Evolutionary conservation across 805 yeast genomes (phyloP).

Genomic region (Grigorovia humatica): DNA sequence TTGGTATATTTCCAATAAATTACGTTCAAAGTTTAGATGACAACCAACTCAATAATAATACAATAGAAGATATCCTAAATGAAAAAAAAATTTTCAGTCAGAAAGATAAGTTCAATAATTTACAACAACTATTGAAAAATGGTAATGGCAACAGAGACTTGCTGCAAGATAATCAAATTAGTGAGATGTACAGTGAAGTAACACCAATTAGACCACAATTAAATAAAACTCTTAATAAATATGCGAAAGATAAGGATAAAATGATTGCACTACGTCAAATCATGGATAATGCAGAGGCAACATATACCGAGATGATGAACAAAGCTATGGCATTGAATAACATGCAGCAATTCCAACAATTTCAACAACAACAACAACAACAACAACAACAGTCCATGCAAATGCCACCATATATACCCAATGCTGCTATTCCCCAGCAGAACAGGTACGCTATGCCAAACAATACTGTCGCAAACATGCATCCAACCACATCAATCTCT

Average conservation of each 20-base stretch:
- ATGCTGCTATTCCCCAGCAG: neutral
- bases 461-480: neutral
- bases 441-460: neutral
- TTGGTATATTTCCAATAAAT: conserved; percentile 87
- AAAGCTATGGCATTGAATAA: conserved; percentile 24
- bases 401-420: neutral
- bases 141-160: conserved; percentile 27
- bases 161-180: conserved; percentile 55
- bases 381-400: neutral
- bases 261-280: conserved; percentile 60
- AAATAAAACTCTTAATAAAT: conserved; percentile 66
- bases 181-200: conserved; percentile 59
- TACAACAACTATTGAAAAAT: conserved; percentile 31
- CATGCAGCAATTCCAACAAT: conserved; percentile 34
- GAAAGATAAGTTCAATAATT: conserved; percentile 54
- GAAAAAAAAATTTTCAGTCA: conserved; percentile 47
- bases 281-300: conserved; percentile 54
- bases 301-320: conserved; percentile 63
- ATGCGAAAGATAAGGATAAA: conserved; percentile 69
- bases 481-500: neutral
- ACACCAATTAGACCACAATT: conserved; percentile 65
- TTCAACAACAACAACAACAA: conserved; percentile 32
- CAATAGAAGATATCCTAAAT: conserved; percentile 18
- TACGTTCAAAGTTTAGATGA: conserved; percentile 76
- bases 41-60: conserved; percentile 31